Evolutionary conservation across 164 flowering plant species (phyloP).

Genomic region (Nymphaea colorata): DNA sequence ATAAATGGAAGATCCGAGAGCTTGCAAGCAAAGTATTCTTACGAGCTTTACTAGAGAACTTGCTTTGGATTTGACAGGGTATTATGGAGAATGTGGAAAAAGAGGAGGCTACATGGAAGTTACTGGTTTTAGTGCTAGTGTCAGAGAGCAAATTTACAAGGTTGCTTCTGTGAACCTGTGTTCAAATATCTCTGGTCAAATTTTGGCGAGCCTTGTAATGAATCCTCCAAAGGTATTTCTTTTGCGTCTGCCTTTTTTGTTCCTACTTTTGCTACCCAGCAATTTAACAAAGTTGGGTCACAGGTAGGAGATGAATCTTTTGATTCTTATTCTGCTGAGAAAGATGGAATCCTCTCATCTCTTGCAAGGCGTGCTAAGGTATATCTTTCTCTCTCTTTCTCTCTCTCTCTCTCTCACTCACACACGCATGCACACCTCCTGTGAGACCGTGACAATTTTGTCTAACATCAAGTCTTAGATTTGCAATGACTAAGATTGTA

Average conservation of each 20-base stretch:
- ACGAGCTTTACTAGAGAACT: too few species aligned
- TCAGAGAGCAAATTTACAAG: constrained; percentile 94
- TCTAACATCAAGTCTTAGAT: too few species aligned
- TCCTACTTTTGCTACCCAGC: not conserved
- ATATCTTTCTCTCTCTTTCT: constrained; percentile 1
- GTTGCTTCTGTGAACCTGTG: constrained; percentile 94
- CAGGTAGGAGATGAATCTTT: constrained; percentile 97
- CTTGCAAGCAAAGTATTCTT: too few species aligned
- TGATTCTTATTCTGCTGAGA: constrained; percentile 76
- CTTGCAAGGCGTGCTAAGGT: constrained; percentile 96
- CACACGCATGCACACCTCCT: too few species aligned
- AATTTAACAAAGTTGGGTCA: constrained; percentile 3
- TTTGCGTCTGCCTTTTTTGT: not conserved
- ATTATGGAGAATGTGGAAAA: constrained; percentile 96
- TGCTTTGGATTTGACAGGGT: constrained; percentile 31
- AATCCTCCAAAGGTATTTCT: constrained; percentile 81
- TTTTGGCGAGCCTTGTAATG: constrained; percentile 98
- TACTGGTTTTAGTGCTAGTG: constrained; percentile 71
- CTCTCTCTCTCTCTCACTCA: not conserved
- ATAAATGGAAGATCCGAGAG: too few species aligned
- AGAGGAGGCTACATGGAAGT: constrained; percentile 99
- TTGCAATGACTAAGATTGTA: too few species aligned
- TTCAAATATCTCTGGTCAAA: constrained; percentile 93
- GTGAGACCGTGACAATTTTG: too few species aligned
- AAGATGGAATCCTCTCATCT: constrained; percentile 72